phyloP scores from a whole-genome alignment of 345 rosid species.

The Mangifera indica region DNA sequence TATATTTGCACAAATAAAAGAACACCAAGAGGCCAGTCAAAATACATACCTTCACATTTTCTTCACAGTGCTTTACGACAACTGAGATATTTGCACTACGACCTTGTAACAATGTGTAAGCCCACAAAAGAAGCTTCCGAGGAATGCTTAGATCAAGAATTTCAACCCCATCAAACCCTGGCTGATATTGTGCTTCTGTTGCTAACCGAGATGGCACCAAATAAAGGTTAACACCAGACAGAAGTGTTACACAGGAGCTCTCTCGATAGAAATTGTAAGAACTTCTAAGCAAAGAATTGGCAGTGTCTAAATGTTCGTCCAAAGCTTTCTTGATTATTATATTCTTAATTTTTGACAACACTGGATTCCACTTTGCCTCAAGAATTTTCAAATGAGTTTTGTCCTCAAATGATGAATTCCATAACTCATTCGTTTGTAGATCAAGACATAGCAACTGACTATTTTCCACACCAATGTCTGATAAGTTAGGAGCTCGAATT shows the following conservation, averaged over 20 bases:
- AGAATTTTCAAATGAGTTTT: constrained; percentile 48
- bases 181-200: constrained; percentile 40
- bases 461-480: constrained; percentile 44
- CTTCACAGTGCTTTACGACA: constrained; percentile 87
- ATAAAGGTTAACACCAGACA: constrained; percentile 65
- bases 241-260: constrained; percentile 63
- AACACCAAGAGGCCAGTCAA: constrained; percentile 7
- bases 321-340: constrained; percentile 53
- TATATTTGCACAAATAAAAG: background rate
- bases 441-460: constrained; percentile 68
- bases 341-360: constrained; percentile 65
- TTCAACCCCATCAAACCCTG: constrained; percentile 69
- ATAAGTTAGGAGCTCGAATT: constrained; percentile 34
- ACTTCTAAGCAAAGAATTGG: constrained; percentile 66
- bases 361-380: constrained; percentile 67
- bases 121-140: constrained; percentile 95
- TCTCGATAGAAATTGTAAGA: constrained; percentile 82
- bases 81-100: constrained; percentile 66
- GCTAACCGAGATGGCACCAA: constrained; percentile 51
- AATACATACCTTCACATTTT: constrained; percentile 68
- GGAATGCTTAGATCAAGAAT: constrained; percentile 80
- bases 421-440: constrained; percentile 60
- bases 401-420: constrained; percentile 73
- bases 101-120: constrained; percentile 72
- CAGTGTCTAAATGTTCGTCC: constrained; percentile 65